Percentiles rank a stretch among this genome's conserved stretches.
Conservation (phyloP, 805 yeast genomes). For the Ogataea methanolica region DNA sequence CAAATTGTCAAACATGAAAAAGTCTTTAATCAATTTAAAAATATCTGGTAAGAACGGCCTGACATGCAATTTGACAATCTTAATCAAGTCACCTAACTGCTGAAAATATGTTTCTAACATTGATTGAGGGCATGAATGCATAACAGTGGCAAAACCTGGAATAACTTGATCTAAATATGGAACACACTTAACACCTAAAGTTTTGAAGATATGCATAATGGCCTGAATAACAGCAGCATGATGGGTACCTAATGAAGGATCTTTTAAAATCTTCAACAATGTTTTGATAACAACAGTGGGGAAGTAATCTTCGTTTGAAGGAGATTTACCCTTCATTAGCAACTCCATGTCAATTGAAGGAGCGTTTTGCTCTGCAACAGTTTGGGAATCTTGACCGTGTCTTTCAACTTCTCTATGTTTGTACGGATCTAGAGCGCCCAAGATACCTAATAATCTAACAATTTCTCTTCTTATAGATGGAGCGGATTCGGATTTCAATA, state of each 20-base stretch:
- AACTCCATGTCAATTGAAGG: constrained; percentile 88
- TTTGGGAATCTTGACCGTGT: constrained; percentile 28
- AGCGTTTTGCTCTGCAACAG: constrained; percentile 68
- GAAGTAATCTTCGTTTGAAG: constrained; percentile 86
- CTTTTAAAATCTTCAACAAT: constrained; percentile 77
- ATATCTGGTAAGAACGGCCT: constrained; percentile 76
- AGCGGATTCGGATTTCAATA: constrained; percentile 76
- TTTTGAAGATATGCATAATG: constrained; percentile 83
- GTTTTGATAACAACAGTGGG: constrained; percentile 92
- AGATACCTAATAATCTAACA: constrained; percentile 80
- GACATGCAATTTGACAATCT: constrained; percentile 85
- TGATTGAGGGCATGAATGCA: constrained; percentile 74
- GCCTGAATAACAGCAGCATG: constrained; percentile 95
- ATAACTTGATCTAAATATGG: constrained; percentile 84
- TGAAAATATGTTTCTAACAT: constrained; percentile 86
- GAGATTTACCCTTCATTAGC: constrained; percentile 90
- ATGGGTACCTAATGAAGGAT: constrained; percentile 77
- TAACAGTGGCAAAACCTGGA: constrained; percentile 81
- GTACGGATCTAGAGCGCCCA: constrained; percentile 97
- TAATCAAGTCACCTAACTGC: constrained; percentile 73
- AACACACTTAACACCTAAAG: constrained; percentile 83
- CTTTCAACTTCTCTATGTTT: constrained; percentile 90
- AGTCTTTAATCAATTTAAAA: constrained; percentile 70
- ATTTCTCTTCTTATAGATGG: constrained; percentile 78
- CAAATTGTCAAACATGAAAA: constrained; percentile 55